A percentile compares a stretch with the other conserved stretches of the same genome.
phyloP scores from a whole-genome alignment of 164 flowering plant species.

The Vitis cinerea region DNA sequence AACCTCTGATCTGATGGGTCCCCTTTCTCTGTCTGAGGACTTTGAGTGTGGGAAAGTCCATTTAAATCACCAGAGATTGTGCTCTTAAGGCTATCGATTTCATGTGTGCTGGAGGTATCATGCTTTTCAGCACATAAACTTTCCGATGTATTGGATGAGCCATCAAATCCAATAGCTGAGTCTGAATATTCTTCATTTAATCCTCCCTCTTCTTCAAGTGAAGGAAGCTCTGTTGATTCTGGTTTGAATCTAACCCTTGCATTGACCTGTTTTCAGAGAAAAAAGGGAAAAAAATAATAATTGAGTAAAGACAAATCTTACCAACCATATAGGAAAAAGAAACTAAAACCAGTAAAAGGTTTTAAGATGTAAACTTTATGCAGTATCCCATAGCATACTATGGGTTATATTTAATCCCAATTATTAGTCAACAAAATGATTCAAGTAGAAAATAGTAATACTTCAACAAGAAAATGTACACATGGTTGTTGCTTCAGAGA shows the following conservation, averaged over 20 bases:
- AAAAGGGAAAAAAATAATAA: background rate
- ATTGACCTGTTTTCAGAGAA: slow-evolving; percentile 45
- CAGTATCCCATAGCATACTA: background rate
- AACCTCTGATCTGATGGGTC: slow-evolving; percentile 44
- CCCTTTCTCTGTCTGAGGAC: slow-evolving; percentile 54
- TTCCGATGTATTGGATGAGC: slow-evolving; percentile 80
- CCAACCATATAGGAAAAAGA: background rate
- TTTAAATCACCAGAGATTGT: slow-evolving; percentile 63
- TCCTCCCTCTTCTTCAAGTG: slow-evolving; percentile 56
- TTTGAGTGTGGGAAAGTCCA: slow-evolving; percentile 46
- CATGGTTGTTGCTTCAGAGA: no score
- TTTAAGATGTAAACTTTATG: background rate
- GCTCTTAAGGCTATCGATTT: slow-evolving; percentile 70
- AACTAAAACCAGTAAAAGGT: background rate
- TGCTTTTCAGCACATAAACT: slow-evolving; percentile 81
- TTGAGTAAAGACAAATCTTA: background rate
- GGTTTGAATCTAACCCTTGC: slow-evolving; percentile 60
- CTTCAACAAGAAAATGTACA: no score
- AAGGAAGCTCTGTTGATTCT: slow-evolving; percentile 46
- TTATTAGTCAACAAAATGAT: background rate
- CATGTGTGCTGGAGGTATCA: slow-evolving; percentile 62
- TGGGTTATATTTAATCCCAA: background rate
- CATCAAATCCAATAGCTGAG: slow-evolving; percentile 69
- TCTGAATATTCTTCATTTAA: slow-evolving; percentile 63
- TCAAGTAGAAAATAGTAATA: background rate